Evolutionary conservation across 139 green algal genomes (phyloP).

Genomic region (Picocystis salinarum): DNA sequence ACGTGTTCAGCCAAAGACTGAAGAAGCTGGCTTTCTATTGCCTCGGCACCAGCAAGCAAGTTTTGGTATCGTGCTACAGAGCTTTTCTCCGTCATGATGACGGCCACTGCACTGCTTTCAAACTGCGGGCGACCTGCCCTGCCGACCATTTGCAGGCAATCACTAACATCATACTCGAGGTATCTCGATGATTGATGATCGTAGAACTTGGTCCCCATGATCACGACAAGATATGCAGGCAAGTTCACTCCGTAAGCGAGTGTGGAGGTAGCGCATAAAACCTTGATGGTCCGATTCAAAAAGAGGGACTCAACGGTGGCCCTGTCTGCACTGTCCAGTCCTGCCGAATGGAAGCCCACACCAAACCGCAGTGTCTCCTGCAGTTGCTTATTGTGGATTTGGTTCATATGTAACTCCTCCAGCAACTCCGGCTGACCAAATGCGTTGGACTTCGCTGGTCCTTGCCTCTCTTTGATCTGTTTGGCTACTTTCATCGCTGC

Average conservation of each 20-base stretch:
- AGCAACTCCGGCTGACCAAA: not conserved
- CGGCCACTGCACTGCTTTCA: constrained; percentile 63
- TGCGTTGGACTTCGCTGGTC: too few species aligned
- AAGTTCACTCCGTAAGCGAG: constrained; percentile 84
- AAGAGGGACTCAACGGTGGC: constrained; percentile 60
- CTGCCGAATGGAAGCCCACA: constrained; percentile 68
- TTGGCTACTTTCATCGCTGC: constrained; percentile 36
- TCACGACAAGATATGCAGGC: constrained; percentile 54
- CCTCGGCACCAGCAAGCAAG: constrained; percentile 23
- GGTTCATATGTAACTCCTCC: not conserved
- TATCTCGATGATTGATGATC: constrained; percentile 29
- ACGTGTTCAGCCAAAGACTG: constrained; percentile 47
- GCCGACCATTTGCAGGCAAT: constrained; percentile 63
- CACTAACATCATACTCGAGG: constrained; percentile 65
- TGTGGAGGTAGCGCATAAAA: constrained; percentile 73
- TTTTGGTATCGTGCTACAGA: constrained; percentile 25
- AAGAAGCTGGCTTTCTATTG: constrained; percentile 38
- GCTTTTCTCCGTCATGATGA: constrained; percentile 78
- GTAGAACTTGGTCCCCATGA: constrained; percentile 4
- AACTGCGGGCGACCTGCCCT: constrained; percentile 80
- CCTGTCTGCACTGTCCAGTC: constrained; percentile 43
- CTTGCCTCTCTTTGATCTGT: constrained; percentile 9
- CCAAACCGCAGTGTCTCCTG: too few species aligned
- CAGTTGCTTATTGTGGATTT: constrained; percentile 20
- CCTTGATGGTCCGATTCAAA: constrained; percentile 32